A percentile compares a stretch with the other conserved stretches of the same genome.
Conservation (phyloP, 2,329 filamentous ascomycete species). For the Pestalotiopsis fici region DNA sequence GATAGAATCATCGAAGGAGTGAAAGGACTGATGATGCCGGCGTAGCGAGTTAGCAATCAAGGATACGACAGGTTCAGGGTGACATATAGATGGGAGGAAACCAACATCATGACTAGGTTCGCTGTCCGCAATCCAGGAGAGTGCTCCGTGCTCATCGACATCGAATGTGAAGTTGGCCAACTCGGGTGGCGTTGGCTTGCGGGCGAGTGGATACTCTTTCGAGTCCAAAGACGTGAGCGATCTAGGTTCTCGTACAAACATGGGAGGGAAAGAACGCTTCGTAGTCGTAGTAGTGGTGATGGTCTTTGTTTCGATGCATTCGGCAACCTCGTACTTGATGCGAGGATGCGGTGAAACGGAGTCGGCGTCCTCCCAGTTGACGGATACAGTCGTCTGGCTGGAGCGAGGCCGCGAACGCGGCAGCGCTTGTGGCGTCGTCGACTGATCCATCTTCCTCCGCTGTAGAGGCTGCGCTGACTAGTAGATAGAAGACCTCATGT, state of each 20-base stretch:
- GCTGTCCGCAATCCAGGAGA: slow-evolving; percentile 28
- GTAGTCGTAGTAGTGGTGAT: slow-evolving; percentile 93
- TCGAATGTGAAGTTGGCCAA: slow-evolving; percentile 78
- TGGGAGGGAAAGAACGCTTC: slow-evolving; percentile 80
- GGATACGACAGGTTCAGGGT: slow-evolving; percentile 2
- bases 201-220: slow-evolving; percentile 87
- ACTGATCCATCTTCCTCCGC: slow-evolving; percentile 11
- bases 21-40: slow-evolving; percentile 16
- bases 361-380: slow-evolving; percentile 46
- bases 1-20: slow-evolving; percentile 20
- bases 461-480: background rate
- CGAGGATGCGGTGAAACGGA: slow-evolving; percentile 37
- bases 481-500: background rate
- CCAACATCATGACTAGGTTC: slow-evolving; percentile 24
- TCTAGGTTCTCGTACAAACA: slow-evolving; percentile 74
- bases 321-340: slow-evolving; percentile 59
- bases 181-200: slow-evolving; percentile 77
- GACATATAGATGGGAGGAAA: slow-evolving; percentile 6
- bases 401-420: slow-evolving; percentile 34
- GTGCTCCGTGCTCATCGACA: slow-evolving; percentile 59
- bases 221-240: slow-evolving; percentile 74
- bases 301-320: slow-evolving; percentile 69
- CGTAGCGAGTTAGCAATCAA: slow-evolving; percentile 15
- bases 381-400: slow-evolving; percentile 43
- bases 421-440: slow-evolving; percentile 15